Evolutionary conservation across 108 stramenopile species (phyloP), one percentile per base, ranked within the genome.

Genomic region (Conticribra weissflogii): DNA sequence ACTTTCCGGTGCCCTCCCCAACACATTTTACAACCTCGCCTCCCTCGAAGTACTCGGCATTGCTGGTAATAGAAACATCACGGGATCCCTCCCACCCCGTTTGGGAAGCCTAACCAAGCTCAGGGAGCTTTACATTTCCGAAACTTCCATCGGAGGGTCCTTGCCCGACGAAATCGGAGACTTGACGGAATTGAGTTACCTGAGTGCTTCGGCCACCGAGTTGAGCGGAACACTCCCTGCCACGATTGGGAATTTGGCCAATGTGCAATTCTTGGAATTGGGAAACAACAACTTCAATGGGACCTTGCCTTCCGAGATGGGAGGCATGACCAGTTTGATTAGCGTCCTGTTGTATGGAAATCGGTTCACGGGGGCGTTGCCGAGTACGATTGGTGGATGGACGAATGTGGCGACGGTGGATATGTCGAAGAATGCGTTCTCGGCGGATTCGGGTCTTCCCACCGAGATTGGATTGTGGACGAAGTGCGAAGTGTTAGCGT

Each of bases 11-110:
- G 47, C 22, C 27, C 36, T 74, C 0, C 68, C 53, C 53, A 36
- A 36, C 23, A 41, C 32, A 25, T 54, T 74, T 0, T 79, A 56
- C 52, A n/a, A 51, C 9, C 29, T 74, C 5, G 15, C 66, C 18
- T 47, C 50, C 28, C 78, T 78, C 21, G 54, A 76, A 33, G 62
- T 68, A 24, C 54, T 88, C 4, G 63, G 82, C 29, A 24, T 88
- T 0, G 66, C 59, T 28, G 72, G 83, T 5, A 80, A 81, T 58
- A 67, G 57, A 27, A 1, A 54, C n/a, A 14, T 68, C 0, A 48
- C 59, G 21, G 72, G 72, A 14, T 59, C 41, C 7, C 44, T 74
- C 15, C 8, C 49, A 2, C 66, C 66, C 3, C 48, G 68, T 46
- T 41, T 45, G n/a, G 29, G 44, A 9, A 5, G 36, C 12, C 49